A percentile compares a stretch with the other conserved stretches of the same genome.
These are phyloP conservation scores for Aspergillus cristatus DNA, from an alignment of 495 filamentous ascomycete species.

Conservation along the genomic window DNA sequence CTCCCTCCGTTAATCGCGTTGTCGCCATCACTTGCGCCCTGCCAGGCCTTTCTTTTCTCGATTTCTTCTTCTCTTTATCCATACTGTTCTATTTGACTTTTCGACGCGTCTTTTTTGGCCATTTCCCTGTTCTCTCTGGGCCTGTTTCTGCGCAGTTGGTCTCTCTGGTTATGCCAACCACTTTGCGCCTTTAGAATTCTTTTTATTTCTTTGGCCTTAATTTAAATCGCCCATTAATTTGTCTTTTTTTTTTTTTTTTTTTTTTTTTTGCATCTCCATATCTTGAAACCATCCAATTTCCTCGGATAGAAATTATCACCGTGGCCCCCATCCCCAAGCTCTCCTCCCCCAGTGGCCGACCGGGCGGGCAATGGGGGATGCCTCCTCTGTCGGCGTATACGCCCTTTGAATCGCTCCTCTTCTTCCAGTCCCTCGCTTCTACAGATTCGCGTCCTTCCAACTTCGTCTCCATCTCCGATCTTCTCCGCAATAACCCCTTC, in stretches of 20 bases:
- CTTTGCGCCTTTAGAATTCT: slow-evolving; percentile 1
- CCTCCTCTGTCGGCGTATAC: slow-evolving; percentile 60
- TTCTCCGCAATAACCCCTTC: slow-evolving; percentile 59
- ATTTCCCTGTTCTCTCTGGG: slow-evolving; percentile 5
- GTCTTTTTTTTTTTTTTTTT: not conserved
- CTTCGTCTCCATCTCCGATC: slow-evolving; percentile 65
- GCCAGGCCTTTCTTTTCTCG: slow-evolving; percentile 6
- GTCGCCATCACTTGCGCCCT: too few species aligned
- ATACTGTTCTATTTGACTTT: not conserved
- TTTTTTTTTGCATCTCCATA: not conserved
- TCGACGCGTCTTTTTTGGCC: too few species aligned
- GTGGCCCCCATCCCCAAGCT: slow-evolving; percentile 35
- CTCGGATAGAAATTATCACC: slow-evolving; percentile 15
- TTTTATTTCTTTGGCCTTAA: too few species aligned
- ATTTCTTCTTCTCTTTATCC: slow-evolving; percentile 2
- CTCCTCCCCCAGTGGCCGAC: slow-evolving; percentile 32
- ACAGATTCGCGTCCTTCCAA: slow-evolving; percentile 53
- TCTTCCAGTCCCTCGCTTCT: slow-evolving; percentile 74
- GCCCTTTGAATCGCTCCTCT: slow-evolving; percentile 76
- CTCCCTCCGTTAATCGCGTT: too few species aligned
- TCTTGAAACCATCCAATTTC: slow-evolving; percentile 5
- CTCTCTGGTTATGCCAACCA: slow-evolving; percentile 6
- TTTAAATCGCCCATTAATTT: not conserved
- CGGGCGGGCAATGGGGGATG: slow-evolving; percentile 42
- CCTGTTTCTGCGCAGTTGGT: slow-evolving; percentile 13